Evolutionary conservation across 345 rosid genomes (phyloP), one percentile per base, ranked within the genome.

Genomic region (Gossypium rotundifolium): DNA sequence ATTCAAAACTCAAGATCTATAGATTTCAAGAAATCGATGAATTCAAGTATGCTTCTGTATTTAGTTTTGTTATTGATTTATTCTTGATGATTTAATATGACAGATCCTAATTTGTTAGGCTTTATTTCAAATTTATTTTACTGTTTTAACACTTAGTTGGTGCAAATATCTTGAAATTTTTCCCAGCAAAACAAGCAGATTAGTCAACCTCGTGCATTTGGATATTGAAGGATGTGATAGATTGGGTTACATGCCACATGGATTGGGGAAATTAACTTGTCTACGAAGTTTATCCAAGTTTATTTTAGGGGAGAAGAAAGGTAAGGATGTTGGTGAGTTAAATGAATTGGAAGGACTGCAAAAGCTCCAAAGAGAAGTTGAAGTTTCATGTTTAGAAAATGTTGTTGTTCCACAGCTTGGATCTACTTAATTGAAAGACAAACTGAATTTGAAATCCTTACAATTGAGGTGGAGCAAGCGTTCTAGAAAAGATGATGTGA

Each of bases 241-340:
- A 5, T 64, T 64, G 49, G 13, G 13, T 16, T n/a, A 64, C 7
- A 38, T 64, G 68, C 68, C 49, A 38, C 25, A 13, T 38, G 68
- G 68, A 40, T 6, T 64, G 48, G 68, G 49, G 13, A 1, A 64
- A 17, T 7, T 64, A 40, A 64, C 68, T 64, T 38, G 49, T 40
- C 49, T 64, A 2, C 1, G 14, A 17, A 3, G 5, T 12, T 64
- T 64, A n/a, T 3, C 1, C 2, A 3, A 3, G 23, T 64, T 64
- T 38, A 12, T 38, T 8, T 12, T 38, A 9, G 68, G 23, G 11
- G 17, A 29, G 33, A 29, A 3, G 3, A n/a, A 77, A 1, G 25
- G 83, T 0, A 83, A 62, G 12, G 79, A 40, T 1, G 14, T 17
- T 38, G 49, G 49, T 17, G 7, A n/a, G 23, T n/a, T 40, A 40